Conservation (phyloP, 495 filamentous ascomycete genomes). For the Tuber melanosporum region DNA sequence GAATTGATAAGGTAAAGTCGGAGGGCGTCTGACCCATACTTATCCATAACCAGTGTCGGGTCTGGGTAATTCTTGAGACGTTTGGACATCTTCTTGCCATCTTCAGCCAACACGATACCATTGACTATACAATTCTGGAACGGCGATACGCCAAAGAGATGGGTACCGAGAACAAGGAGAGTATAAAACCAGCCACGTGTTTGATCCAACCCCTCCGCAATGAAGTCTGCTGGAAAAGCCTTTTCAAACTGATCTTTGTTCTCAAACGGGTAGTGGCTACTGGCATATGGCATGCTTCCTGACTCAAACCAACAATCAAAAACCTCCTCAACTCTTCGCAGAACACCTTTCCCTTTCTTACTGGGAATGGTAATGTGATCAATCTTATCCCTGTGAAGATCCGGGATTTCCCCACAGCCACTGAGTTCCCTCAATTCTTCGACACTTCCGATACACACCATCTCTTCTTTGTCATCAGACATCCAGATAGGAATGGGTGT, state of each 20-base stretch:
- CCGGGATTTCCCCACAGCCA: slow-evolving; percentile 80
- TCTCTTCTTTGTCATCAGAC: slow-evolving; percentile 77
- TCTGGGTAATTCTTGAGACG: slow-evolving; percentile 96
- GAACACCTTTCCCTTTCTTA: slow-evolving; percentile 75
- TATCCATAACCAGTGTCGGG: slow-evolving; percentile 72
- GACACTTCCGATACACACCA: slow-evolving; percentile 79
- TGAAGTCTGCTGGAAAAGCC: slow-evolving; percentile 90
- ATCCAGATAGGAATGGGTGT: slow-evolving; percentile 92
- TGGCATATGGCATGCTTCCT: slow-evolving; percentile 87
- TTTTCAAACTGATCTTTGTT: slow-evolving; percentile 75
- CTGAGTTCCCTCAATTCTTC: slow-evolving; percentile 80
- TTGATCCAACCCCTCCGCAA: slow-evolving; percentile 91
- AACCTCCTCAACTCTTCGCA: slow-evolving; percentile 79
- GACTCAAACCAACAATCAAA: slow-evolving; percentile 94
- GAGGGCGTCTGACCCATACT: slow-evolving; percentile 89
- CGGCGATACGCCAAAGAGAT: slow-evolving; percentile 79
- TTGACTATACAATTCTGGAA: slow-evolving; percentile 98
- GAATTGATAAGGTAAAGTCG: slow-evolving; percentile 96
- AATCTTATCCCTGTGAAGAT: slow-evolving; percentile 90
- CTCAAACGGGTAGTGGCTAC: slow-evolving; percentile 90
- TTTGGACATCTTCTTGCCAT: slow-evolving; percentile 99
- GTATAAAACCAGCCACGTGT: slow-evolving; percentile 99
- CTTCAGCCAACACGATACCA: slow-evolving; percentile 89
- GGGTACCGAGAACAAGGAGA: slow-evolving; percentile 77
- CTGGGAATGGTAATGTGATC: slow-evolving; percentile 95